Conservation (phyloP, 2,329 filamentous ascomycete genomes). For the Alternaria rosae region DNA sequence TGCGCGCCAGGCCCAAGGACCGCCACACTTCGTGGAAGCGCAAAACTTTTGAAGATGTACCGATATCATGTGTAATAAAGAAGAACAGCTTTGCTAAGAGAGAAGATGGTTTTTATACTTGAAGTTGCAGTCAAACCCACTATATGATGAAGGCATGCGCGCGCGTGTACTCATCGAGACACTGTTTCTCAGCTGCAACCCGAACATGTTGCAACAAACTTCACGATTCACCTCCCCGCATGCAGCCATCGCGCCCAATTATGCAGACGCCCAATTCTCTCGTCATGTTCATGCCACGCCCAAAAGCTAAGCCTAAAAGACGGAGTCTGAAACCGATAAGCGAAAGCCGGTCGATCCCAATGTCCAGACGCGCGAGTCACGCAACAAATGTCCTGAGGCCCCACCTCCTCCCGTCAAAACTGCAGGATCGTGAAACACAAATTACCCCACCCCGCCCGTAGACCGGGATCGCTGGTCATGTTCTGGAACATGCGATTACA, state of each 20-base stretch:
- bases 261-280: not conserved
- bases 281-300: not conserved
- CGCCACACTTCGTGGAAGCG: no score
- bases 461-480: not conserved
- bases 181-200: not conserved
- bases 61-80: rapidly evolving
- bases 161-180: not conserved
- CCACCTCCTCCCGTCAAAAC: not conserved
- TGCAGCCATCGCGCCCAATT: not conserved
- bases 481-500: slow-evolving; percentile 31
- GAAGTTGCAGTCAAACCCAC: not conserved
- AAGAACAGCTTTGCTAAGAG: not conserved
- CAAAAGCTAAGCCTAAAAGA: slow-evolving; percentile 5
- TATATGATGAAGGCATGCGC: not conserved
- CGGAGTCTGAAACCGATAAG: slow-evolving; percentile 14
- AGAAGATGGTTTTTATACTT: not conserved
- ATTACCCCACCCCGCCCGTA: not conserved
- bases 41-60: not conserved
- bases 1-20: not conserved
- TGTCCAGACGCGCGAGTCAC: not conserved
- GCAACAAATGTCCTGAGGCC: not conserved
- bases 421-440: not conserved
- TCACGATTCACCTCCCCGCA: not conserved
- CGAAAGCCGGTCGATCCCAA: slow-evolving; percentile 8
- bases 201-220: not conserved